Conservation (phyloP, 352 stramenopile species). For the Saprolegnia parasitica region DNA sequence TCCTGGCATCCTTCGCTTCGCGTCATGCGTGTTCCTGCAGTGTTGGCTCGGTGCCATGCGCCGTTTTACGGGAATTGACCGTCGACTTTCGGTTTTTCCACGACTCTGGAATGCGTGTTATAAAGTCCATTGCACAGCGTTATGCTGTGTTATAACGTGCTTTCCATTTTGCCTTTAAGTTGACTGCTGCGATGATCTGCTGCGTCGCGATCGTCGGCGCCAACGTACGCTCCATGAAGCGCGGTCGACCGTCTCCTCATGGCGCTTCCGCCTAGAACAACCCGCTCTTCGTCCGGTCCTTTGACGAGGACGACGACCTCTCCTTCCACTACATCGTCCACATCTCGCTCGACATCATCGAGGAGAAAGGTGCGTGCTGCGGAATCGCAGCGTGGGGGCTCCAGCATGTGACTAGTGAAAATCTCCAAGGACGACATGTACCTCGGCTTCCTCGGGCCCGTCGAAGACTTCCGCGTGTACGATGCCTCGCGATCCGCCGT, state of each 20-base stretch:
- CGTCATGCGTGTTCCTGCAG: too few species aligned
- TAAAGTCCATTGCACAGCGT: background rate
- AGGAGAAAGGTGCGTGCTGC: conserved; percentile 54
- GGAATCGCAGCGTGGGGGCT: conserved; percentile 39
- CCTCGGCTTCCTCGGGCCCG: conserved; percentile 72
- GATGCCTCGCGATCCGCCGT: background rate
- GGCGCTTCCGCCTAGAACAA: conserved; percentile 38
- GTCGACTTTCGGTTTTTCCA: background rate
- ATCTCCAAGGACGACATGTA: conserved; percentile 79
- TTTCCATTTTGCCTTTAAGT: background rate
- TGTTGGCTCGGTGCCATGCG: too few species aligned
- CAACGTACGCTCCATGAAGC: conserved; percentile 41
- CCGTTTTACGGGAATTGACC: background rate
- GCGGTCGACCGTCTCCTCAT: conserved; percentile 29
- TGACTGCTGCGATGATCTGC: conserved; percentile 52
- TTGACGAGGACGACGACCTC: conserved; percentile 79
- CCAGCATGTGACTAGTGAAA: conserved; percentile 24
- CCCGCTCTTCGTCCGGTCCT: conserved; percentile 76
- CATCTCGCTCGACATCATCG: conserved; percentile 78
- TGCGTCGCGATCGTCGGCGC: conserved; percentile 77
- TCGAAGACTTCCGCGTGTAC: conserved; percentile 82
- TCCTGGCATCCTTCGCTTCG: too few species aligned
- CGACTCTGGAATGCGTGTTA: too few species aligned
- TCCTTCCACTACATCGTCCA: conserved; percentile 85
- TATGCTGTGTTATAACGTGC: background rate